Evolutionary conservation across 805 yeast species (phyloP).

Genomic region (Priceomyces castillae): DNA sequence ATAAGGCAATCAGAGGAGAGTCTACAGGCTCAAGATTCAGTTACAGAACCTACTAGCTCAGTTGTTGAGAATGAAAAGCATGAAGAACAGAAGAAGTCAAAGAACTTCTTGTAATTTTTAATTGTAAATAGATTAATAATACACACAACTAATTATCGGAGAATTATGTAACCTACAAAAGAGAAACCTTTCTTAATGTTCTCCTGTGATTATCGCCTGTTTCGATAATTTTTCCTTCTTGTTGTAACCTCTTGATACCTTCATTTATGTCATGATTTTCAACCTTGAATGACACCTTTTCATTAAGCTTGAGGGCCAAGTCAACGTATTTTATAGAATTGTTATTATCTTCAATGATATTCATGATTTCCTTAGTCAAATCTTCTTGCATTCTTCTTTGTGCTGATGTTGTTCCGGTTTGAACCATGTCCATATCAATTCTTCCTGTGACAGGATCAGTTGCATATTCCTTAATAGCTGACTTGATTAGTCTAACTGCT

Average conservation of each 20-base stretch:
- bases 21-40: neutral
- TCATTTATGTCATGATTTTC: conserved; percentile 72
- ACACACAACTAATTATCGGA: neutral
- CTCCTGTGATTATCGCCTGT: conserved; percentile 73
- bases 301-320: conserved; percentile 60
- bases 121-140: neutral
- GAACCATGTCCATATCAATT: conserved; percentile 95
- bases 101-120: neutral
- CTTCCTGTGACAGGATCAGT: conserved; percentile 96
- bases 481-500: conserved; percentile 86
- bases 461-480: conserved; percentile 97
- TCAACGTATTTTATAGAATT: conserved; percentile 57
- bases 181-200: conserved; percentile 39
- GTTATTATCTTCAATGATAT: conserved; percentile 48
- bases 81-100: neutral
- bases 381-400: conserved; percentile 79
- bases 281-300: conserved; percentile 58
- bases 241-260: conserved; percentile 61
- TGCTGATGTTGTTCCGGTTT: conserved; percentile 89
- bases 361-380: conserved; percentile 57
- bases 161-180: conserved; percentile 1
- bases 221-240: conserved; percentile 66
- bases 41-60: neutral
- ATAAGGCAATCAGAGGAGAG: conserved; percentile 27
- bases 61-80: neutral